Base-by-base conservation (phyloP, 2,329 filamentous ascomycete species). In the Colletotrichum sp. region DNA sequence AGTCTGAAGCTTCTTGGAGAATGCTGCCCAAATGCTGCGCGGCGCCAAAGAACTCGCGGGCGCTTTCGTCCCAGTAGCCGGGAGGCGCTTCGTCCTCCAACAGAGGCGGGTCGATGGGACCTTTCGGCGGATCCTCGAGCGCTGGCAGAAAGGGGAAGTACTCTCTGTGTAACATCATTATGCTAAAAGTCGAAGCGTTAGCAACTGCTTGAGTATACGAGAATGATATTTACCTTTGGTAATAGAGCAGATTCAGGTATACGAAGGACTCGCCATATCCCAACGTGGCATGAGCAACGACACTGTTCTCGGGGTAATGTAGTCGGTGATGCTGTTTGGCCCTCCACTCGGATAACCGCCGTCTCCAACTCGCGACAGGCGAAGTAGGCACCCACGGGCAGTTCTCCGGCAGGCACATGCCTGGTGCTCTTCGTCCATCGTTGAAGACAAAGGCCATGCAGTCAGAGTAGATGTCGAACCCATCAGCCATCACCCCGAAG, bases 81-180 rank as follows among this genome's bases (percentile, higher is more conserved):
- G 80, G 78, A 0, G 86, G 86, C 0, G 86, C 84, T 13, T 83
- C 79, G 0, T 82, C 83, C 52, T 86, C 82, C 0, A 87, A 81
- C 0, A 82, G 80, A 0, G 86, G 86, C 2, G 83, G 85, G 18
- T 87, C 86, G 1, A 86, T 78, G 0, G 86, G 86, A 0, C 86
- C 86, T 0, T 79, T 70, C 0, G 86, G 87, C 3, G 80, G 79
- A 1, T 81, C 78, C 15, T 83, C 80, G 1, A 80, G 76, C 0
- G 82, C 84, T 0, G 87, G 86, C 0, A 88, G 71, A 60, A 88
- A 88, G 0, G 86, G 86, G 1, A 87, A 83, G 43, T 87, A 88
- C 65, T 88, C 86, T 5, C 86, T 79, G 21, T 85, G 82, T 5
- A 88, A 82, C 81, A 88, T 86, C 4, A 88, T 77, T 1, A 83